phyloP scores from a whole-genome alignment of 345 rosid genomes.

The Eucalyptus decipiens region DNA sequence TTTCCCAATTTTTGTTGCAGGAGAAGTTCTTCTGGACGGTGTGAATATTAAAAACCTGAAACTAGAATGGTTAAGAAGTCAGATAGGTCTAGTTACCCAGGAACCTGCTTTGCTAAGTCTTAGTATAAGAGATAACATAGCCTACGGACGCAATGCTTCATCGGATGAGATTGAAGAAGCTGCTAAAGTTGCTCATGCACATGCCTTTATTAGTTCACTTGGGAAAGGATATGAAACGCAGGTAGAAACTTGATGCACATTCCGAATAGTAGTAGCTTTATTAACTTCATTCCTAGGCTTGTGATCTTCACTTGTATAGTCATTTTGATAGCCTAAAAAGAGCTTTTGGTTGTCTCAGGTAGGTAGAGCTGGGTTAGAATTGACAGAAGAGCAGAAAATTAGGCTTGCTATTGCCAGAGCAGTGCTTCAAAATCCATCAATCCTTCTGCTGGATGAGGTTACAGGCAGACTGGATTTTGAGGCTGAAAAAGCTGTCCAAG shows the following conservation, averaged over 20 bases:
- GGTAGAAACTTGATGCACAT: conserved; percentile 18
- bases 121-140: conserved; percentile 82
- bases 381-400: conserved; percentile 95
- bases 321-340: background rate
- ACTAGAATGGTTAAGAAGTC: conserved; percentile 91
- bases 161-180: conserved; percentile 90
- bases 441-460: conserved; percentile 96
- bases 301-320: background rate
- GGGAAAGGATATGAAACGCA: conserved; percentile 86
- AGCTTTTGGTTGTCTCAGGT: conserved; percentile 37
- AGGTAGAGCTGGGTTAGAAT: conserved; percentile 74
- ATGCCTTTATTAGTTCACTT: conserved; percentile 86
- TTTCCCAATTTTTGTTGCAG: conserved; percentile 35
- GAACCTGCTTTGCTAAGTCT: conserved; percentile 93
- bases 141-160: conserved; percentile 79
- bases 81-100: conserved; percentile 96
- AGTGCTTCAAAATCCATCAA: conserved; percentile 74
- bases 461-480: conserved; percentile 97
- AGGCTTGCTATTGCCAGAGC: conserved; percentile 98
- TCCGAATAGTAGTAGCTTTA: background rate
- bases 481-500: conserved; percentile 94
- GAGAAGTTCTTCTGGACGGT: conserved; percentile 97
- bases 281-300: background rate
- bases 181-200: conserved; percentile 95
- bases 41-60: conserved; percentile 86